Conservation (phyloP, 2,329 filamentous ascomycete species). For the Paecilomyces sp. region DNA sequence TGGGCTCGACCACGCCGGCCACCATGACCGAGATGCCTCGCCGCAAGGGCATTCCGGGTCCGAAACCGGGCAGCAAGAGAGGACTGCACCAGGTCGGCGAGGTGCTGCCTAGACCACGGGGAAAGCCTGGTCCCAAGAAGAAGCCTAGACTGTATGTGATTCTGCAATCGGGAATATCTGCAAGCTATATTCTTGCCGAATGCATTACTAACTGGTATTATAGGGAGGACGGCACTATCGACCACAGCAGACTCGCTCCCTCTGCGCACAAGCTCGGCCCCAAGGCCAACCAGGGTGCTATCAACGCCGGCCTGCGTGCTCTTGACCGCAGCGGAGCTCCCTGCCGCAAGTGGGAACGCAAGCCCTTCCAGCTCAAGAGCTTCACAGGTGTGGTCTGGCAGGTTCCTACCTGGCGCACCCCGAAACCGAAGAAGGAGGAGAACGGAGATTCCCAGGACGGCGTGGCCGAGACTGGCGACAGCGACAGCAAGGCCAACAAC, state of each 20-base stretch:
- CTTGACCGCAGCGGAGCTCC: conserved; percentile 88
- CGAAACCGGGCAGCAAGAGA: conserved; percentile 59
- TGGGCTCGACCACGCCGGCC: conserved; percentile 30
- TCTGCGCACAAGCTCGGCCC: conserved; percentile 78
- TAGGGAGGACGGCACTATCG: conserved; percentile 46
- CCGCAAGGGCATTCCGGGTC: conserved; percentile 69
- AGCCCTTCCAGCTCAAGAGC: conserved; percentile 76
- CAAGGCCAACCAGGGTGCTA: conserved; percentile 93
- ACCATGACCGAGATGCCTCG: conserved; percentile 48
- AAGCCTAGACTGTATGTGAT: conserved; percentile 80
- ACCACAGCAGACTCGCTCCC: conserved; percentile 29
- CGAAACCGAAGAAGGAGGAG: conserved; percentile 31
- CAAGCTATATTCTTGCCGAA: not conserved
- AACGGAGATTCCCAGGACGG: conserved; percentile 45
- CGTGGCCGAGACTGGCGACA: conserved; percentile 17
- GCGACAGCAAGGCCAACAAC: conserved; percentile 50
- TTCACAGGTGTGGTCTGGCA: conserved; percentile 86
- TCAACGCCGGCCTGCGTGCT: conserved; percentile 91
- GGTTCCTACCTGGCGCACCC: conserved; percentile 71
- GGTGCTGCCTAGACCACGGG: conserved; percentile 60
- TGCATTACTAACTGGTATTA: conserved; percentile 4
- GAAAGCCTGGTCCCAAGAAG: conserved; percentile 94
- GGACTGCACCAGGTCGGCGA: conserved; percentile 49
- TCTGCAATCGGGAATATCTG: not conserved
- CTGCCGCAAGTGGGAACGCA: conserved; percentile 84